Evolutionary conservation across 2,329 filamentous ascomycete genomes (phyloP).

Genomic region (Diplodia intermedia): DNA sequence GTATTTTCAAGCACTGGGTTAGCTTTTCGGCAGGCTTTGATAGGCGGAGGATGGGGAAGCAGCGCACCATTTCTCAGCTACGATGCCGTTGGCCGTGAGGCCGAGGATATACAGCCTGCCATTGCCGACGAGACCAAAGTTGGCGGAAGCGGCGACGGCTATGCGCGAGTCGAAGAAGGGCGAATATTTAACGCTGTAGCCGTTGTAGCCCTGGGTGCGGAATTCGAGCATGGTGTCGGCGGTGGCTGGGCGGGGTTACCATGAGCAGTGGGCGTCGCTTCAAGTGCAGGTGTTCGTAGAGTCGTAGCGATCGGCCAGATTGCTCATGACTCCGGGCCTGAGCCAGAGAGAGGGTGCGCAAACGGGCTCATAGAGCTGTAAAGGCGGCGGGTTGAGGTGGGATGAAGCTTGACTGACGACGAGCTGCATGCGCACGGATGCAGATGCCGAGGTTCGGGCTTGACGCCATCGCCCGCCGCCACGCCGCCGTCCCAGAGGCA

Average conservation of each 20-base stretch:
- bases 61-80: constrained; percentile 77
- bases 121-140: constrained; percentile 97
- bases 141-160: constrained; percentile 87
- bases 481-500: background rate
- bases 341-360: constrained; percentile 15
- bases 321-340: constrained; percentile 29
- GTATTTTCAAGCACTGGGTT: background rate
- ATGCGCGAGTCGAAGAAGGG: constrained; percentile 96
- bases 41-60: background rate
- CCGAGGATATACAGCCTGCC: constrained; percentile 85
- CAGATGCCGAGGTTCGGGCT: constrained; percentile 29
- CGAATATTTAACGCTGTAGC: constrained; percentile 97
- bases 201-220: constrained; percentile 91
- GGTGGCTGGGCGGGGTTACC: constrained; percentile 13
- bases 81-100: constrained; percentile 81
- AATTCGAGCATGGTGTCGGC: constrained; percentile 80
- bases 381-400: constrained; percentile 11
- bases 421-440: constrained; percentile 20
- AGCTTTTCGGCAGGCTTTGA: background rate
- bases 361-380: constrained; percentile 22
- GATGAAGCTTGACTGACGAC: constrained; percentile 16
- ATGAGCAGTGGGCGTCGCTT: constrained; percentile 10
- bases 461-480: constrained; percentile 17
- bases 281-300: background rate
- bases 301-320: background rate